Base-by-base conservation (phyloP, 495 filamentous ascomycete genomes). In the Aspergillus conjunctus region DNA sequence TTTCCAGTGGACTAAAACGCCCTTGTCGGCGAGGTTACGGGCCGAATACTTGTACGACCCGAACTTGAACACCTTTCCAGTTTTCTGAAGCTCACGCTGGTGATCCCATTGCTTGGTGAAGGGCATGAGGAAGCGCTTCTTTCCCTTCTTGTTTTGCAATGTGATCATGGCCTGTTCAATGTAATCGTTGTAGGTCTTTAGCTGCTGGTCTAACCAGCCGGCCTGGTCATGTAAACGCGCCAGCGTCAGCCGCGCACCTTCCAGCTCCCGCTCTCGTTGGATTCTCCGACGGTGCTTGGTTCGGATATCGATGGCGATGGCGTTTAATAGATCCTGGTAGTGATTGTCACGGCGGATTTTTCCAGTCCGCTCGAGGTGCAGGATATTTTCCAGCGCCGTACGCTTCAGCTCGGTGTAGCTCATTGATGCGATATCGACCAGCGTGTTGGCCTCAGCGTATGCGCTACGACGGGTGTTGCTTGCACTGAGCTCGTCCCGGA, bases 31-130 rank as follows among this genome's bases (percentile, higher is more conserved):
- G 31, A 99, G 83, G 37, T 88, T 90, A 50, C 91, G 87, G 1
- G 92, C 94, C 34, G 87, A 91, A 76, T 98, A 98, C 75, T 98
- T 98, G 85, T 89, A 99, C 10, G 89, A 93, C 49, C 94, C 94
- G 70, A 98, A 98, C 69, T 96, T 96, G 70, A 96, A 95, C 46
- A 95, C 89, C 51, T 93, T 90, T 41, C 94, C 94, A 5, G 88
- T 85, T 56, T 91, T 88, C 68, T 95, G 89, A 12, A 99, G 88
- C 73, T 99, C 94, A 57, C 90, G 86, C 77, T 97, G 92, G 75
- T 99, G 94, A 75, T 95, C 93, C 85, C 96, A 99, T 71, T 99
- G 94, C 65, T 96, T 96, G 33, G 95, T 96, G 73, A 99, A 99
- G 21, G 94, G 94, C 73, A 99, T 84, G 54, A 97, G 84, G 82